Base-by-base conservation (phyloP, 495 filamentous ascomycete genomes). In the Parathielavia appendiculata region DNA sequence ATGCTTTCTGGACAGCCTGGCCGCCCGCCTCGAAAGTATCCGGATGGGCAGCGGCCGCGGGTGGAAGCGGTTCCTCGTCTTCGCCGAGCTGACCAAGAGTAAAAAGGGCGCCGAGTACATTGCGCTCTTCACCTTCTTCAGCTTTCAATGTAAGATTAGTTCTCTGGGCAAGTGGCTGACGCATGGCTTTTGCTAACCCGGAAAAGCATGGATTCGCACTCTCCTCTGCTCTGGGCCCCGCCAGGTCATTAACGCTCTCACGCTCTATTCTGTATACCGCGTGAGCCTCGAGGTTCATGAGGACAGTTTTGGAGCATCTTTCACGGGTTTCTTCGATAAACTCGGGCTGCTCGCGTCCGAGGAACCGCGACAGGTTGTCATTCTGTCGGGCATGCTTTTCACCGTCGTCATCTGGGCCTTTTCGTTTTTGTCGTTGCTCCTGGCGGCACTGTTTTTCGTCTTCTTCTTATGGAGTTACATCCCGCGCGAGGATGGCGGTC, bases 121-220 rank as follows among this genome's bases (percentile, higher is more conserved):
- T 41, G 93, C 92, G 12, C 79, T 98, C 3, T 96, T 96, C 66
- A 86, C 90, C 34, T 96, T 96, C 66, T 98, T 97, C 71, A 87
- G 87, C 17, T 97, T 97, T 69, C 87, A 97, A 75, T 86, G 90
- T 90, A 69, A 74, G 82, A 69, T 26, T 34, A 8, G 14, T 43
- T 13, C 9, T 14, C 1, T 0, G 7, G n/a, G 13, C 2, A 16
- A 36, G 9, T 10, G 14, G 9, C 19, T 30, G 23, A 1, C 11
- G 4, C 39, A 32, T 5, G 2, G 1, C 16, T 13, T n/a, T 46
- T 57, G 57, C 60, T 63, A 41, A 61, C 58, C 1, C 23, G 1
- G 17, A 23, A 13, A 11, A 68, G 89, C 88, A 51, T 96, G 93
- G 86, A 81, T 96, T 68, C 87, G 90, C 49, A 84, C 91, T 32